Conservation (phyloP, 192 early-diverging fungal genomes). For the Entomortierella lignicola region DNA sequence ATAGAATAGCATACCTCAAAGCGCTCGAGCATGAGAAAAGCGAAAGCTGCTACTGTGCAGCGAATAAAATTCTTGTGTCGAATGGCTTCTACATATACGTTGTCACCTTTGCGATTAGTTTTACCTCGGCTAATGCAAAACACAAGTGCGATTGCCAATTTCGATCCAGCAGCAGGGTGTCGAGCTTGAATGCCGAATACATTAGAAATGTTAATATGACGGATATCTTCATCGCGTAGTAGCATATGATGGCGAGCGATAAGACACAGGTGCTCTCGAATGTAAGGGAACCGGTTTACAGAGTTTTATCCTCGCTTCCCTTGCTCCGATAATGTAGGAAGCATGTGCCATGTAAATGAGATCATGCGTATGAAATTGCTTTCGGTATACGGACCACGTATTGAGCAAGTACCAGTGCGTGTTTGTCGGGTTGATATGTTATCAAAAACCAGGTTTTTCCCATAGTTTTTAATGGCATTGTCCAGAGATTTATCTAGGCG, state of each 20-base stretch:
- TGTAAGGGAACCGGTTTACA: constrained; percentile 6
- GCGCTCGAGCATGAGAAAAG: constrained; percentile 37
- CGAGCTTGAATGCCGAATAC: neutral
- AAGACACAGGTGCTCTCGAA: constrained; percentile 30
- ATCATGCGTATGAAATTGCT: constrained; percentile 15
- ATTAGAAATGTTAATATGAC: constrained; percentile 28
- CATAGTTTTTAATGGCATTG: constrained; percentile 15
- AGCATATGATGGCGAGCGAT: constrained; percentile 35
- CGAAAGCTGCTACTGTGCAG: constrained; percentile 37
- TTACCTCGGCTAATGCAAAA: constrained; percentile 33
- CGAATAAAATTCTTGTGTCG: constrained; percentile 31
- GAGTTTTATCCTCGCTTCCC: constrained; percentile 7
- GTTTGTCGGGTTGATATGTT: neutral
- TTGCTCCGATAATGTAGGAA: neutral
- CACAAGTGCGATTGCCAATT: constrained; percentile 8
- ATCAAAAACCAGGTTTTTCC: constrained; percentile 9
- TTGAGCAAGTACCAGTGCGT: neutral
- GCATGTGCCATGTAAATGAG: constrained; percentile 10
- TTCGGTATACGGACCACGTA: constrained; percentile 21
- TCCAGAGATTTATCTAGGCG: constrained; percentile 13
- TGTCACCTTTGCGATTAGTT: constrained; percentile 24
- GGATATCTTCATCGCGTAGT: constrained; percentile 33
- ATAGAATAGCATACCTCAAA: constrained; percentile 4
- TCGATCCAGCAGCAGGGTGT: constrained; percentile 14
- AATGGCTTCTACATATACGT: constrained; percentile 15